These are phyloP conservation scores for Teunomyces aglyptinius DNA, from an alignment of 805 yeast species.

Conservation along the genomic window DNA sequence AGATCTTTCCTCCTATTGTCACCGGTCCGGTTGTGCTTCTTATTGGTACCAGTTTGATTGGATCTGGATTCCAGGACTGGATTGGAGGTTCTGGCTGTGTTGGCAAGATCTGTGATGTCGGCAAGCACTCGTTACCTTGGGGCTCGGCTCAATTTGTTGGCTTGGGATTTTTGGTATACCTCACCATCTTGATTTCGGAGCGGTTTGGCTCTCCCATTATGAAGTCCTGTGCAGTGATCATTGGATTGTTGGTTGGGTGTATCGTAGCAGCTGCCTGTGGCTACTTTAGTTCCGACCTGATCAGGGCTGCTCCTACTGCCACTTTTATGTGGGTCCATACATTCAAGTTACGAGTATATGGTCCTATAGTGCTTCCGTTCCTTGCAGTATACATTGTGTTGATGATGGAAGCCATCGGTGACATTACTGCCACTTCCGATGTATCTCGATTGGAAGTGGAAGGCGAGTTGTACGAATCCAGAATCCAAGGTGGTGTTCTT, in stretches of 20 bases:
- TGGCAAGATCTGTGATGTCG: conserved; percentile 26
- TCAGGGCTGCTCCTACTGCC: conserved; percentile 73
- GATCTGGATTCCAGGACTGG: conserved; percentile 79
- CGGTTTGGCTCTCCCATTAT: conserved; percentile 91
- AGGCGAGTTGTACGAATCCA: conserved; percentile 75
- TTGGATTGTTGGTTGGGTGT: conserved; percentile 84
- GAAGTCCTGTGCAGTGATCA: conserved; percentile 90
- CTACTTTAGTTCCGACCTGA: conserved; percentile 59
- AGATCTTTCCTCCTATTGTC: conserved; percentile 82
- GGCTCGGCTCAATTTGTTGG: conserved; percentile 88
- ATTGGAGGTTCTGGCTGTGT: conserved; percentile 80
- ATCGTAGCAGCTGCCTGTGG: conserved; percentile 90
- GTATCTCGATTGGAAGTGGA: conserved; percentile 83
- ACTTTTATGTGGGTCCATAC: conserved; percentile 89
- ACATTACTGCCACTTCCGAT: conserved; percentile 90
- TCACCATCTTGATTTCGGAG: conserved; percentile 72
- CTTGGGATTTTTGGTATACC: conserved; percentile 78
- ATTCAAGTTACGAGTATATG: conserved; percentile 72
- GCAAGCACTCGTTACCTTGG: conserved; percentile 57
- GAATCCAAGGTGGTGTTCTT: conserved; percentile 90
- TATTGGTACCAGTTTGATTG: conserved; percentile 70
- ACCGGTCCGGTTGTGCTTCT: conserved; percentile 91
- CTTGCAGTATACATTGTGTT: conserved; percentile 77
- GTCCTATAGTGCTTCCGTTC: conserved; percentile 83
- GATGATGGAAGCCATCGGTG: conserved; percentile 94